A percentile compares a stretch with the other conserved stretches of the same genome.
Conservation (phyloP, 495 filamentous ascomycete genomes). For the Astrocystis sublimbata region DNA sequence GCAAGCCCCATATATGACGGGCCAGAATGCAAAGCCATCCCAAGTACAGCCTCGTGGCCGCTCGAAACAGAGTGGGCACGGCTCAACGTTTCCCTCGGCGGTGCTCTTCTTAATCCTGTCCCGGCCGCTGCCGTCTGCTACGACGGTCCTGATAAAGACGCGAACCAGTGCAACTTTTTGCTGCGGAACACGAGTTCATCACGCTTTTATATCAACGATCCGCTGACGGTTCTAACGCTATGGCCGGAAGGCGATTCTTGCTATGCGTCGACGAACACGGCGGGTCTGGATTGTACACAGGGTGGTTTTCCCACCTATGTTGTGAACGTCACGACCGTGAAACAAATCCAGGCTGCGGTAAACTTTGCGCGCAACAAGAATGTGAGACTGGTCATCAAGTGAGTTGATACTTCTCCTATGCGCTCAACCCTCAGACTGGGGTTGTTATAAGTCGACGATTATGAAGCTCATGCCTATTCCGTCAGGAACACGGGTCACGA, state of each 20-base stretch:
- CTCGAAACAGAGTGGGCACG: constrained; percentile 41
- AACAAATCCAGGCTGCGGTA: constrained; percentile 59
- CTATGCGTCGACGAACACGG: constrained; percentile 34
- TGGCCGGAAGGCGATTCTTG: constrained; percentile 48
- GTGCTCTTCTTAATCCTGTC: constrained; percentile 49
- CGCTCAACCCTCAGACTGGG: no score
- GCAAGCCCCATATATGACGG: constrained; percentile 9
- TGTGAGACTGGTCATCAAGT: constrained; percentile 63
- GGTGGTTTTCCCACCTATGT: constrained; percentile 61
- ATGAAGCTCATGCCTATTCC: constrained; percentile 40
- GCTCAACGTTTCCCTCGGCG: constrained; percentile 49
- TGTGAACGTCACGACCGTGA: constrained; percentile 57
- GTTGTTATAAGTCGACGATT: constrained; percentile 42
- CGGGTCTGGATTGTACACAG: constrained; percentile 48
- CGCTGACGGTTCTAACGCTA: constrained; percentile 33
- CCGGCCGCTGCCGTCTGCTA: constrained; percentile 58
- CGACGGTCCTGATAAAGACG: constrained; percentile 46
- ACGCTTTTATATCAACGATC: constrained; percentile 40
- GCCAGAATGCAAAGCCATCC: constrained; percentile 50
- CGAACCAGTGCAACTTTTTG: constrained; percentile 40
- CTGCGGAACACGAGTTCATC: constrained; percentile 25
- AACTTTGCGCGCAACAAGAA: constrained; percentile 63
- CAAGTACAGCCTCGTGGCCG: constrained; percentile 51
- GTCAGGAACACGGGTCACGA: constrained; percentile 72
- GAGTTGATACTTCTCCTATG: constrained; percentile 34